A percentile compares a stretch with the other conserved stretches of the same genome.
phyloP scores from a whole-genome alignment of 768 basidiomycete species.

The Boletus pseudopeckii region DNA sequence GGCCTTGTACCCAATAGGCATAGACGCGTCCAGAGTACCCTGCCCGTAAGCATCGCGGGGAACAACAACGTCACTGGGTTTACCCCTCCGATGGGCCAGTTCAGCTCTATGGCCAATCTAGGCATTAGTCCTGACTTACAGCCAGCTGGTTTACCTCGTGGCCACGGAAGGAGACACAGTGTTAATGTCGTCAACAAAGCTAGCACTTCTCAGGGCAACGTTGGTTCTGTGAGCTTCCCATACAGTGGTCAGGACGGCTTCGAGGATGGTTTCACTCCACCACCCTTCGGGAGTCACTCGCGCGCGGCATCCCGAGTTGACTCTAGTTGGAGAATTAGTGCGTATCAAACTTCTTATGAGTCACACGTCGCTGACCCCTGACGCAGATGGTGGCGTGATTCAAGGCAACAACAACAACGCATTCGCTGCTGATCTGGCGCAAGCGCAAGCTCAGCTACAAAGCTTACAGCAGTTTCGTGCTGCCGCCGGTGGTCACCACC shows the following conservation, averaged over 20 bases:
- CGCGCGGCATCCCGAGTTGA: conserved; percentile 73
- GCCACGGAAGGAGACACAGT: conserved; percentile 86
- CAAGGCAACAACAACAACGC: conserved; percentile 59
- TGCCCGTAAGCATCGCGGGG: conserved; percentile 54
- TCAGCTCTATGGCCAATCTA: conserved; percentile 50
- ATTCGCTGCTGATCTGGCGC: conserved; percentile 83
- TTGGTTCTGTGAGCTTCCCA: conserved; percentile 50
- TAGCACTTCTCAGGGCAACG: conserved; percentile 39
- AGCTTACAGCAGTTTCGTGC: conserved; percentile 97
- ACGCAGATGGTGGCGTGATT: conserved; percentile 67
- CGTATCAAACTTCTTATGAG: conserved; percentile 29
- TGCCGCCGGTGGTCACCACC: conserved; percentile 89
- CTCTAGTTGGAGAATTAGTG: conserved; percentile 88
- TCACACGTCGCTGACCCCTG: conserved; percentile 8
- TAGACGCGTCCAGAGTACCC: conserved; percentile 83
- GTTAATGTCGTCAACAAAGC: conserved; percentile 88
- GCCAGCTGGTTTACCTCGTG: conserved; percentile 64
- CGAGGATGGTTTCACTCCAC: conserved; percentile 76
- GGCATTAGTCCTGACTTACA: conserved; percentile 64
- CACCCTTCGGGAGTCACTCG: conserved; percentile 65
- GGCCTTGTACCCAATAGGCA: conserved; percentile 73
- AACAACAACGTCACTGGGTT: conserved; percentile 36
- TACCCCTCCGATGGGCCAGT: conserved; percentile 56
- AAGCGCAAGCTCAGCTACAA: conserved; percentile 94
- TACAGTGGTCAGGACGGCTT: conserved; percentile 60